phyloP scores from a whole-genome alignment of 2,329 filamentous ascomycete genomes.

The Arthrobotrys conoides region DNA sequence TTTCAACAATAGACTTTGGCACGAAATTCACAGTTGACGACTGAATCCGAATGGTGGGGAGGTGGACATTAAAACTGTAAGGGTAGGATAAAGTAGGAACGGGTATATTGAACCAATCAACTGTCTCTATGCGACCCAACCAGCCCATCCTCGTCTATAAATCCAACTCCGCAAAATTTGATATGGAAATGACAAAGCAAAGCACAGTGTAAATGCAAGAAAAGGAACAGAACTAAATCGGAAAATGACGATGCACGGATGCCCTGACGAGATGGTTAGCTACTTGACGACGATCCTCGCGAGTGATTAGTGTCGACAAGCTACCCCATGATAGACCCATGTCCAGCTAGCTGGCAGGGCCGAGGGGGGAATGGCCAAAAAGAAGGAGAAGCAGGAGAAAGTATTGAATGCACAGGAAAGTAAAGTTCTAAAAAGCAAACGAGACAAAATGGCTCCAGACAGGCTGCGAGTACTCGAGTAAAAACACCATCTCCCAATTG shows the following conservation, averaged over 20 bases:
- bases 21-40: constrained; percentile 41
- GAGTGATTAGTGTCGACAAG: constrained; percentile 60
- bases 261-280: constrained; percentile 52
- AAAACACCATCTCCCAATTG: constrained; percentile 61
- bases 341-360: constrained; percentile 40
- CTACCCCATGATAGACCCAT: constrained; percentile 60
- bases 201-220: constrained; percentile 60
- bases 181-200: constrained; percentile 60
- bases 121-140: constrained; percentile 61
- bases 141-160: constrained; percentile 61
- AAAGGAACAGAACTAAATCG: constrained; percentile 55
- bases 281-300: constrained; percentile 61
- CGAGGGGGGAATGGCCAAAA: constrained; percentile 29
- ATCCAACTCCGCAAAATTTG: constrained; percentile 61
- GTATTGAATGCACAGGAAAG: constrained; percentile 42
- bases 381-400: constrained; percentile 29
- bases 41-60: constrained; percentile 56
- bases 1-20: constrained; percentile 23
- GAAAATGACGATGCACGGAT: constrained; percentile 62
- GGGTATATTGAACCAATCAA: constrained; percentile 62
- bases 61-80: constrained; percentile 62
- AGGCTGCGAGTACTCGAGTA: constrained; percentile 43
- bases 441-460: constrained; percentile 48
- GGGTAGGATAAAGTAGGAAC: constrained; percentile 61
- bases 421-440: constrained; percentile 58